phyloP scores from a whole-genome alignment of 352 stramenopile genomes.

The Phytophthora capsici region DNA sequence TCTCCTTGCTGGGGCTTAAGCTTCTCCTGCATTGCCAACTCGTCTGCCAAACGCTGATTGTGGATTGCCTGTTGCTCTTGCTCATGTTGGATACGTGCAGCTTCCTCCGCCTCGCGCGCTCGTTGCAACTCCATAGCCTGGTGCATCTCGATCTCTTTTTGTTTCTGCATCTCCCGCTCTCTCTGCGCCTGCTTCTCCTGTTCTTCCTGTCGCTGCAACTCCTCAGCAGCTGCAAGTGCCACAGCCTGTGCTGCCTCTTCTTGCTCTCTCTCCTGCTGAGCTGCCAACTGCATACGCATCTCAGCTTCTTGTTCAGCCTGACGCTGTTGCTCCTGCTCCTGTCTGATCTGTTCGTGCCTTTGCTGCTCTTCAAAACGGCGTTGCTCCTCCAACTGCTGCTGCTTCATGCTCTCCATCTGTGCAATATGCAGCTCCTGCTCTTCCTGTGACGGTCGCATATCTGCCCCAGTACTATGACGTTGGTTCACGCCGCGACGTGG shows the following conservation, averaged over 20 bases:
- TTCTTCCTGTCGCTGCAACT: slow-evolving; percentile 40
- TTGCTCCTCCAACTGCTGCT: slow-evolving; percentile 33
- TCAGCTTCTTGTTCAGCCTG: slow-evolving; percentile 27
- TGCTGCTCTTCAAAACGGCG: slow-evolving; percentile 25
- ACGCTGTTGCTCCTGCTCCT: slow-evolving; percentile 5
- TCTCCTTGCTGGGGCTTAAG: slow-evolving; percentile 43
- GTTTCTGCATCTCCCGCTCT: slow-evolving; percentile 22
- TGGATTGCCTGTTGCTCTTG: slow-evolving; percentile 35
- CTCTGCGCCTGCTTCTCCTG: slow-evolving; percentile 36
- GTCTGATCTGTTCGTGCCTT: slow-evolving; percentile 18
- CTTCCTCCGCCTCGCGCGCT: slow-evolving; percentile 31
- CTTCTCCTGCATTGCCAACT: slow-evolving; percentile 39
- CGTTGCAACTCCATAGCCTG: slow-evolving; percentile 31
- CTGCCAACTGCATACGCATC: slow-evolving; percentile 30
- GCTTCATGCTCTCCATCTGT: slow-evolving; percentile 34
- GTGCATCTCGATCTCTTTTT: slow-evolving; percentile 29
- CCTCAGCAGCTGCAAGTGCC: slow-evolving; percentile 30
- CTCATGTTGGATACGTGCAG: slow-evolving; percentile 29
- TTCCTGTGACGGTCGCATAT: slow-evolving; percentile 42
- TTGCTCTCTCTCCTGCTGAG: slow-evolving; percentile 33
- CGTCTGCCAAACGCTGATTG: slow-evolving; percentile 37
- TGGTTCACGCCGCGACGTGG: slow-evolving; percentile 44
- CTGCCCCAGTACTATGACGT: slow-evolving; percentile 52
- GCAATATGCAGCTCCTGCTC: slow-evolving; percentile 34
- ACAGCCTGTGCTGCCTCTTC: slow-evolving; percentile 26